Base-by-base conservation (phyloP, 352 stramenopile species). In the Peronosclerospora sorghi region DNA sequence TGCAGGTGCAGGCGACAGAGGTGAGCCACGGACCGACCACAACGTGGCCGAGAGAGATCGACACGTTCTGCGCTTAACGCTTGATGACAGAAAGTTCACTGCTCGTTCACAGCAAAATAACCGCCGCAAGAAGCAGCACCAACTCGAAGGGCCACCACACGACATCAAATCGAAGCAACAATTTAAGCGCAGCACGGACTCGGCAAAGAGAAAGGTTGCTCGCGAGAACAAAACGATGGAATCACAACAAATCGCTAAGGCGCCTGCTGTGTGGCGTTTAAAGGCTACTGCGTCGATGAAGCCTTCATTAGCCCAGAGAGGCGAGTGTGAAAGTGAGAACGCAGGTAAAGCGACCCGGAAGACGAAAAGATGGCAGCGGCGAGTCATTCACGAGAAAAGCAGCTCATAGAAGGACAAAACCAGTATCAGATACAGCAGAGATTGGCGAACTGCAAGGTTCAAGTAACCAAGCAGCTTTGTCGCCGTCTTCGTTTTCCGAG, bases 331-430 rank as follows among this genome's bases (percentile, higher is more conserved):
- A 18, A 21, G 26, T 27, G 36, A 8, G 17, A 56, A 37, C 38
- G 3, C 40, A 9, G 48, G 26, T 35, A 66, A 59, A 26, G 12
- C 21, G 10, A 39, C 28, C 23, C 48, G 51, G 12, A 66, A 57
- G 45, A 67, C 52, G 36, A 62, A 60, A 27, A 60, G 47, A 12
- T 50, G 54, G 53, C 48, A 48, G 30, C 41, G 48, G 36, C 37
- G 28, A 42, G 48, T 19, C 7, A 21, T 42, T 12, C 54, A 45
- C 41, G 60, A 63, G 21, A 34, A 32, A 32, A 35, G 37, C 21
- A 27, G 26, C 1, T 40, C 37, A 8, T 63, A 67, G 26, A 18
- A 41, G 2, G 30, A 46, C 32, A 38, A 41, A n/a, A n/a, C n/a
- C n/a, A n/a, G n/a, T n/a, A n/a, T n/a, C n/a, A n/a, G n/a, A n/a